Percentiles rank a stretch among this genome's conserved stretches.
Evolutionary conservation across 495 filamentous ascomycete genomes (phyloP).

Genomic region (Astrocystis sublimbata): DNA sequence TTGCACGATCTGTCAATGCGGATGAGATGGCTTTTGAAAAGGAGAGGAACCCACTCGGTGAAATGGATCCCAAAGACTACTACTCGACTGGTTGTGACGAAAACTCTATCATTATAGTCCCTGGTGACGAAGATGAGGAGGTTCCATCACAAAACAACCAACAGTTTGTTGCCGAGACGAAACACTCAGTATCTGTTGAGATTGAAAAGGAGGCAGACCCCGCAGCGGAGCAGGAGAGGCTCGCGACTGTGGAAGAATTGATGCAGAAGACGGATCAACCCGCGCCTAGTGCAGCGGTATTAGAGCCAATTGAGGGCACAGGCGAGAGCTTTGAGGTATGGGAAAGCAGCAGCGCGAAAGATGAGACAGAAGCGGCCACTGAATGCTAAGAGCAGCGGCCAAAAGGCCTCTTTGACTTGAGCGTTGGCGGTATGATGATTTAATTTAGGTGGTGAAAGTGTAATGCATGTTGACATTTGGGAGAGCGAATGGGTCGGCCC

Average conservation of each 20-base stretch:
- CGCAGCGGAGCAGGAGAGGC: conserved; percentile 23
- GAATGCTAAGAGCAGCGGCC: conserved; percentile 11
- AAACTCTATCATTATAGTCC: conserved; percentile 58
- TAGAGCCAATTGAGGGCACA: conserved; percentile 54
- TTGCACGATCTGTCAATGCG: conserved; percentile 17
- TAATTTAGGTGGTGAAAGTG: background rate
- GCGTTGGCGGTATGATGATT: background rate
- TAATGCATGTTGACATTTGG: conserved; percentile 27
- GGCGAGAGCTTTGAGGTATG: conserved; percentile 62
- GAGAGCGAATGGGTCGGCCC: background rate
- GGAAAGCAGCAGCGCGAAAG: conserved; percentile 64
- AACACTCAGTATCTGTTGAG: conserved; percentile 29
- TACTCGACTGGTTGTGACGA: conserved; percentile 69
- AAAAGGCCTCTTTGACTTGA: background rate
- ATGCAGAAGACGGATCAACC: conserved; percentile 46
- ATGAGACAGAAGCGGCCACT: conserved; percentile 33
- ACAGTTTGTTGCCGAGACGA: conserved; percentile 35
- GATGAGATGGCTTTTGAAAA: conserved; percentile 51
- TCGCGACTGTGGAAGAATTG: conserved; percentile 44
- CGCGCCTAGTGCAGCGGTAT: conserved; percentile 42
- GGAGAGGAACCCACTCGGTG: conserved; percentile 66
- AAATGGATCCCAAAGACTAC: conserved; percentile 71
- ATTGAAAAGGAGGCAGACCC: conserved; percentile 19
- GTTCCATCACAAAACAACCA: conserved; percentile 21
- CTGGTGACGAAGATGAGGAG: conserved; percentile 57